Conservation (phyloP, 2,329 filamentous ascomycete species). For the Pseudomassariella vexata region DNA sequence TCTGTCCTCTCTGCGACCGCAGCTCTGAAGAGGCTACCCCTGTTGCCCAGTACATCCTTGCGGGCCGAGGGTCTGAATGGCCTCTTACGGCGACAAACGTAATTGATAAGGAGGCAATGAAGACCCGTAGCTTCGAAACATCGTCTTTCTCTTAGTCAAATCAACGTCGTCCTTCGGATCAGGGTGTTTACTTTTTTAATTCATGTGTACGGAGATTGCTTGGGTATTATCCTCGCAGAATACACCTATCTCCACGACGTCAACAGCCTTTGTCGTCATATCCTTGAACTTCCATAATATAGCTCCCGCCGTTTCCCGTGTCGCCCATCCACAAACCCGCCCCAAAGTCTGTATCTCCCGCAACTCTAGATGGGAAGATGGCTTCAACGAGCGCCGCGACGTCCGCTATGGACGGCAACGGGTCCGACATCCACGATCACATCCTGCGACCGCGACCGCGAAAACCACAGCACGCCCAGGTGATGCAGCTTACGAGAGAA, state of each 20-base stretch:
- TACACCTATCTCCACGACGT: neutral
- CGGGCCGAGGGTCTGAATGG: too few species aligned
- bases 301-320: neutral
- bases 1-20: too few species aligned
- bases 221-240: neutral
- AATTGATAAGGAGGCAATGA: too few species aligned
- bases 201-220: neutral
- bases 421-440: too few species aligned
- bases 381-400: constrained; percentile 8
- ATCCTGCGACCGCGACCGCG: constrained; percentile 44
- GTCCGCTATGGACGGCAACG: constrained; percentile 15
- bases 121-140: too few species aligned
- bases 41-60: too few species aligned
- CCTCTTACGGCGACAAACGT: too few species aligned
- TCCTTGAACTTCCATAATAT: neutral
- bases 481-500: constrained; percentile 37
- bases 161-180: too few species aligned
- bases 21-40: too few species aligned
- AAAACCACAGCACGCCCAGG: constrained; percentile 42
- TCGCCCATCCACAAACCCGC: neutral
- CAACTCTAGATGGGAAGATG: constrained; percentile 2
- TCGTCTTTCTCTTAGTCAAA: too few species aligned
- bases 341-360: neutral
- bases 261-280: too few species aligned
- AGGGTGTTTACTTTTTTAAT: too few species aligned